A percentile compares a stretch with the other conserved stretches of the same genome.
Evolutionary conservation across 75 land plant species (phyloP).

Genomic region (Pseudotsuga menziesii): DNA sequence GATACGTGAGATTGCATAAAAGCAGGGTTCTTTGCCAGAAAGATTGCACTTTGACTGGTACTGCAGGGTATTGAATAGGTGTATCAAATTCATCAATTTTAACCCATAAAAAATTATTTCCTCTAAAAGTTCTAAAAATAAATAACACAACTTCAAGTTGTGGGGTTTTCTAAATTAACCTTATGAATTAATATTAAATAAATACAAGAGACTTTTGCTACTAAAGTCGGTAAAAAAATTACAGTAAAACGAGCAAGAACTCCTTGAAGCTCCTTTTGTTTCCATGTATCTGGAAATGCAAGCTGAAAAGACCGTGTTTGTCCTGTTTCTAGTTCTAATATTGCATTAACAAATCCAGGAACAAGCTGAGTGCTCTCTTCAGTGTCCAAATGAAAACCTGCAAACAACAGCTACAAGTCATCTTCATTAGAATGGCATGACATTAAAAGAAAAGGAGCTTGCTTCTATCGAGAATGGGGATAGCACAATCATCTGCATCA

Average conservation of each 20-base stretch:
- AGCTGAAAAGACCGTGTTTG: slow-evolving; percentile 80
- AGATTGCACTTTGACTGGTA: too few relatives aligned
- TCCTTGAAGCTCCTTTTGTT: slow-evolving; percentile 77
- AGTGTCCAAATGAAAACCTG: slow-evolving; percentile 88
- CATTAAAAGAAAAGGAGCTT: slow-evolving; percentile 1
- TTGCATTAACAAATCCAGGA: slow-evolving; percentile 81
- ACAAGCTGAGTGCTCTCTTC: slow-evolving; percentile 76
- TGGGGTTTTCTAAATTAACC: background rate
- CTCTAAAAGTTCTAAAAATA: background rate
- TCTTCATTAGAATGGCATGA: background rate
- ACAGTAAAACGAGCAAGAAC: slow-evolving; percentile 80
- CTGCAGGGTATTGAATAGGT: too few relatives aligned
- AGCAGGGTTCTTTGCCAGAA: too few relatives aligned
- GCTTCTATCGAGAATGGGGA: background rate
- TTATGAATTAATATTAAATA: background rate
- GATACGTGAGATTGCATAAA: too few relatives aligned
- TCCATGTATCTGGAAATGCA: slow-evolving; percentile 79
- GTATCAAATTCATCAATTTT: too few relatives aligned
- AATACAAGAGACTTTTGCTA: background rate
- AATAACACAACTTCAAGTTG: background rate
- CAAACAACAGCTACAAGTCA: slow-evolving; percentile 11
- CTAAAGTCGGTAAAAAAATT: slow-evolving; percentile 19
- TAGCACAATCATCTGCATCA: background rate
- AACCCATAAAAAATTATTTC: background rate
- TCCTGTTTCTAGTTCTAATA: slow-evolving; percentile 67